Conservation (phyloP, 306 rosid species). For the Crotalaria pallida region DNA sequence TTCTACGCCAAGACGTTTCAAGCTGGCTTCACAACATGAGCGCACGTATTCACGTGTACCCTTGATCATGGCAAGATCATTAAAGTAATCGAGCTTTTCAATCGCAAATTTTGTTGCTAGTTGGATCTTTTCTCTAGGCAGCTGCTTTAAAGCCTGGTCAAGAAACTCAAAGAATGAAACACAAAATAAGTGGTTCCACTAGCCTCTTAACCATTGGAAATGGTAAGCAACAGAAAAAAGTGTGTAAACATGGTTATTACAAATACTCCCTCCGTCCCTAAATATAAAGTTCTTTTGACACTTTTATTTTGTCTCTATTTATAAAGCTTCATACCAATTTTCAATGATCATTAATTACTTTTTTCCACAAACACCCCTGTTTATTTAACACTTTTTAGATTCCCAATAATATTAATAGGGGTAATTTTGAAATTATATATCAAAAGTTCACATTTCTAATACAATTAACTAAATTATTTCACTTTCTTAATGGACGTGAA, state of each 20-base stretch:
- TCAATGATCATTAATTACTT: too few species aligned
- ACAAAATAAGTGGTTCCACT: not conserved
- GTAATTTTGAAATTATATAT: too few species aligned
- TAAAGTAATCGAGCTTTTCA: not conserved
- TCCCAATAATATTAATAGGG: too few species aligned
- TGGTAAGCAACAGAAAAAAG: not conserved
- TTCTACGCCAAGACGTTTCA: constrained; percentile 62
- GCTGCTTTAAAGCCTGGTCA: constrained; percentile 53
- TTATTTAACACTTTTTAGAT: too few species aligned
- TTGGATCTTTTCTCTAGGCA: constrained; percentile 65
- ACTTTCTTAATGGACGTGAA: too few species aligned
- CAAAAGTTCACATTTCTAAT: too few species aligned
- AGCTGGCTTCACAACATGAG: constrained; percentile 62
- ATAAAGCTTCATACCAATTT: too few species aligned
- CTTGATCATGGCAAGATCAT: constrained; percentile 32
- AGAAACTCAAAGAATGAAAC: not conserved
- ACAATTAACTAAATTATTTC: too few species aligned
- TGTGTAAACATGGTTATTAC: too few species aligned
- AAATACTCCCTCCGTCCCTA: too few species aligned
- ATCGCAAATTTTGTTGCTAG: constrained; percentile 76
- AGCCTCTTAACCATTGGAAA: not conserved
- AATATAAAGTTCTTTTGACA: not conserved
- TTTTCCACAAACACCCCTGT: too few species aligned
- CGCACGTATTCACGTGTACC: constrained; percentile 73
- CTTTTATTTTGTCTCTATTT: too few species aligned